These are phyloP conservation scores for Castanea mollissima DNA, from an alignment of 306 rosid genomes.

Conservation along the genomic window DNA sequence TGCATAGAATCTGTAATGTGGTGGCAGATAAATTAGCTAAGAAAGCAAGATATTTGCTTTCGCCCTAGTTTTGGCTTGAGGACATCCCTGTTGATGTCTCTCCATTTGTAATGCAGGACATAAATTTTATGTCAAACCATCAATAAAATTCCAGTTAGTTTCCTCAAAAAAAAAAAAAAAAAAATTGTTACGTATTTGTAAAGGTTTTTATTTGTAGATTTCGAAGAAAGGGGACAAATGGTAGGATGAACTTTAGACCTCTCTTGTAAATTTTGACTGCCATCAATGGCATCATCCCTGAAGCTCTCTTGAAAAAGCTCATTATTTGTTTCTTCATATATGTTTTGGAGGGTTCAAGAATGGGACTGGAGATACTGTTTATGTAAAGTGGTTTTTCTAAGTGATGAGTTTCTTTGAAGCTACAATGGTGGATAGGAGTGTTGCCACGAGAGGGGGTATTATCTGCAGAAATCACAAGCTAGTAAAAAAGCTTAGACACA, in stretches of 20 bases:
- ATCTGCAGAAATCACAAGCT: constrained; percentile 26
- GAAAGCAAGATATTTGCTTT: no score
- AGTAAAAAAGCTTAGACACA: neutral
- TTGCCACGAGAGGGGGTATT: constrained; percentile 24
- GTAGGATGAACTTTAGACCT: constrained; percentile 13
- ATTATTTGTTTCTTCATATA: constrained; percentile 33
- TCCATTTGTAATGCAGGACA: no score
- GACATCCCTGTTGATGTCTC: no score
- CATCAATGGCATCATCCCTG: constrained; percentile 4
- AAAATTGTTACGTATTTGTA: no score
- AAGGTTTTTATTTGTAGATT: constrained; percentile 1
- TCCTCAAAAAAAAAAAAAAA: no score
- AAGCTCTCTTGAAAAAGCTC: constrained; percentile 44
- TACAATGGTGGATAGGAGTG: constrained; percentile 19
- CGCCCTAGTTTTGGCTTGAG: no score
- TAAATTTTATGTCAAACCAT: no score
- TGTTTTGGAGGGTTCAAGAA: neutral
- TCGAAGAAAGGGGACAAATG: neutral
- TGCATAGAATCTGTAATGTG: no score
- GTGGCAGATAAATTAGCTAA: no score
- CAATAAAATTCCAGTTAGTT: no score
- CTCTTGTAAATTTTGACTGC: neutral
- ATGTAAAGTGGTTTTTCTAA: neutral
- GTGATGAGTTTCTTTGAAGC: neutral
- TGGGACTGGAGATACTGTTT: neutral